Conservation (phyloP, 1,284 basidiomycete genomes). For the Peniophora sp. region DNA sequence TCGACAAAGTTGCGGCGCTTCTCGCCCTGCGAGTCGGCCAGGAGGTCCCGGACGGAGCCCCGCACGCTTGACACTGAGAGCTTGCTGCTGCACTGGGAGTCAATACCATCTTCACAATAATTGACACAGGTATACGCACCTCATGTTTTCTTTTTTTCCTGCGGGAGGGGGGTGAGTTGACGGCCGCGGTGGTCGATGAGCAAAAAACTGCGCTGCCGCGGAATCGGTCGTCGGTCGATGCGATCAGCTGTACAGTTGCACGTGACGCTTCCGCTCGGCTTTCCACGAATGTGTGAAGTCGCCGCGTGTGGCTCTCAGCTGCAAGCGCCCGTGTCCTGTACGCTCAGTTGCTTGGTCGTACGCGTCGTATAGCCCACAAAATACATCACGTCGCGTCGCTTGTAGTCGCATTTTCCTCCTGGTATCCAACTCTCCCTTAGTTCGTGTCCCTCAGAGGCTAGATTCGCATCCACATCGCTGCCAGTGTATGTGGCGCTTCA, state of each 20-base stretch:
- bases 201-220: constrained; percentile 10
- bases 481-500: too few species aligned
- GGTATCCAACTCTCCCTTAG: too few species aligned
- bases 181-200: not conserved
- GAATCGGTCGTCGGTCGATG: not conserved
- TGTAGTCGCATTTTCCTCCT: too few species aligned
- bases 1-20: constrained; percentile 86
- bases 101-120: not conserved
- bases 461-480: too few species aligned
- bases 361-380: too few species aligned
- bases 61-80: constrained; percentile 99
- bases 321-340: not conserved
- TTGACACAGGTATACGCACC: constrained; percentile 4
- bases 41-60: constrained; percentile 84
- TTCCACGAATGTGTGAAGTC: not conserved
- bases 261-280: not conserved
- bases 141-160: constrained; percentile 12
- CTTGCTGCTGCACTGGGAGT: constrained; percentile 40
- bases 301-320: not conserved
- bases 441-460: too few species aligned
- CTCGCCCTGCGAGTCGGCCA: constrained; percentile 72
- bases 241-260: not conserved
- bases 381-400: too few species aligned
- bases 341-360: too few species aligned
- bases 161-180: constrained; percentile 1